Percentiles rank a stretch among this genome's conserved stretches.
phyloP scores from a whole-genome alignment of 306 rosid genomes.

The Hylodesmum podocarpum region DNA sequence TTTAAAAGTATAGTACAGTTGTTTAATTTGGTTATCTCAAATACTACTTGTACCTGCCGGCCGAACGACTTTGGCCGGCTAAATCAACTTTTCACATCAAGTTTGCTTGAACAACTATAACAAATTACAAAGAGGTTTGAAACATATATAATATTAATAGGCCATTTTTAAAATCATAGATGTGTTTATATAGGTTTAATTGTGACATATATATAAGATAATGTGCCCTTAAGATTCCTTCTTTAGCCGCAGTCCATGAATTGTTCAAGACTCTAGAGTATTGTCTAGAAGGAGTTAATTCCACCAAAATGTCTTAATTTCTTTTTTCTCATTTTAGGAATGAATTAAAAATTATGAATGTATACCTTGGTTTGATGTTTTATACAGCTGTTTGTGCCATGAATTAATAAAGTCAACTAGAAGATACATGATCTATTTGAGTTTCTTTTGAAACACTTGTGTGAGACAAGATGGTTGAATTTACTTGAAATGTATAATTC shows the following conservation, averaged over 20 bases:
- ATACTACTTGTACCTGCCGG: conserved; percentile 36
- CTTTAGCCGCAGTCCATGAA: background rate
- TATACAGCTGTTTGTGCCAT: background rate
- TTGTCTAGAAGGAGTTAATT: background rate
- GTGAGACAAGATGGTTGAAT: background rate
- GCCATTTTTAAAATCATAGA: background rate
- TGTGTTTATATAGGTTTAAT: background rate
- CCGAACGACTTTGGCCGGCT: conserved; percentile 87
- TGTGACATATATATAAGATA: background rate
- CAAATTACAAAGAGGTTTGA: background rate
- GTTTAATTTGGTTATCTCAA: background rate
- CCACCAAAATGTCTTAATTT: background rate
- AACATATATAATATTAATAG: background rate
- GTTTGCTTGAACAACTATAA: background rate
- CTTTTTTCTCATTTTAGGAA: background rate
- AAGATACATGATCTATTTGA: background rate
- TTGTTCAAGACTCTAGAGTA: background rate
- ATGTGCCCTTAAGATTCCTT: conserved; percentile 22
- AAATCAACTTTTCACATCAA: conserved; percentile 2
- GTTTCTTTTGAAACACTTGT: background rate
- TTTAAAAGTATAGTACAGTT: conserved; percentile 30
- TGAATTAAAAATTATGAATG: background rate
- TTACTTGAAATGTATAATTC: background rate
- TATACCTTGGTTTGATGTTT: background rate
- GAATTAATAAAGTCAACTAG: background rate